A percentile compares a stretch with the other conserved stretches of the same genome.
These are phyloP conservation scores for Leccinum variabile DNA, from an alignment of 1,284 basidiomycete genomes.

Conservation along the genomic window DNA sequence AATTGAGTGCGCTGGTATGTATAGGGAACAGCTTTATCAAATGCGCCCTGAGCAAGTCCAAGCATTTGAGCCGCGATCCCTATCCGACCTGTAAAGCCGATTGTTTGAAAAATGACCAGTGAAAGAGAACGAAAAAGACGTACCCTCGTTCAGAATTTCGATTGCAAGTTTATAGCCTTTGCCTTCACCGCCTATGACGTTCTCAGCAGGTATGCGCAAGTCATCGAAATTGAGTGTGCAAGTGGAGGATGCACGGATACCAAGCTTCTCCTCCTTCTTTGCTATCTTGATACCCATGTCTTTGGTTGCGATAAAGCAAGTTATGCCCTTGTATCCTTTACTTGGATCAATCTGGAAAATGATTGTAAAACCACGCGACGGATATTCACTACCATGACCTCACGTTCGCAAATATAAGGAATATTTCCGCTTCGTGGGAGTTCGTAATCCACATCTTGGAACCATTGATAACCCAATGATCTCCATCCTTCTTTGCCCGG, in stretches of 20 bases:
- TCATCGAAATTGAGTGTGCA: conserved; percentile 98
- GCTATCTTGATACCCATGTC: conserved; percentile 97
- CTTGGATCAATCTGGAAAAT: conserved; percentile 71
- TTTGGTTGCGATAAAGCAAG: conserved; percentile 94
- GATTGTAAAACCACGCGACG: not conserved
- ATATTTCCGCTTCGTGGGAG: conserved; percentile 92
- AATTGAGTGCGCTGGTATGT: conserved; percentile 95
- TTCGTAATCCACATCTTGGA: conserved; percentile 99
- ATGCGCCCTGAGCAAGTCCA: conserved; percentile 96
- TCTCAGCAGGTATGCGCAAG: conserved; percentile 88
- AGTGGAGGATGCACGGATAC: conserved; percentile 96
- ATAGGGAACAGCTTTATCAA: conserved; percentile 90
- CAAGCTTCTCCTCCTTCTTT: conserved; percentile 99
- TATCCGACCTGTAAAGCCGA: conserved; percentile 65
- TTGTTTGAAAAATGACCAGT: not conserved
- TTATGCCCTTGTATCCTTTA: conserved; percentile 99
- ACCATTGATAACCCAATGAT: conserved; percentile 86
- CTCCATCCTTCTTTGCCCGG: conserved; percentile 82
- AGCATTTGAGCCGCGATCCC: conserved; percentile 98
- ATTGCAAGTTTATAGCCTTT: conserved; percentile 98
- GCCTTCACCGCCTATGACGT: conserved; percentile 91
- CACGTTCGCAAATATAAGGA: conserved; percentile 93
- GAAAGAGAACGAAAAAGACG: not conserved
- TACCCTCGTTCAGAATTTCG: conserved; percentile 94
- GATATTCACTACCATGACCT: conserved; percentile 17